phyloP scores from a whole-genome alignment of 805 yeast species.

The Candida arabinofermentans region DNA sequence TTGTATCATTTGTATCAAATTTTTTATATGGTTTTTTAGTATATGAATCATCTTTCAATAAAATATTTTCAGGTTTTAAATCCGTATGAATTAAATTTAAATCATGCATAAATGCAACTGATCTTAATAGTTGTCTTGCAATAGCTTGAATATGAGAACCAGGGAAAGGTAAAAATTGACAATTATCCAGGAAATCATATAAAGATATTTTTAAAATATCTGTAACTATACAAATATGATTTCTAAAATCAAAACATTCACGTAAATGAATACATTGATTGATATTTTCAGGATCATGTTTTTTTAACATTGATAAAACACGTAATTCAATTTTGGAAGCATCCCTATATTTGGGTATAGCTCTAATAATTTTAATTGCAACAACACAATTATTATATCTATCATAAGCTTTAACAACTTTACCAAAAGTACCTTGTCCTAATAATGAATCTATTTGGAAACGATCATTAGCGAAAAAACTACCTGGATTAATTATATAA shows the following conservation, averaged over 20 bases:
- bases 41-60: slow-evolving; percentile 55
- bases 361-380: slow-evolving; percentile 89
- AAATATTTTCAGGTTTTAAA: slow-evolving; percentile 91
- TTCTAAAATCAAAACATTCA: slow-evolving; percentile 88
- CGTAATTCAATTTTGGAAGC: slow-evolving; percentile 92
- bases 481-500: slow-evolving; percentile 56
- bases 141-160: slow-evolving; percentile 89
- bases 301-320: slow-evolving; percentile 68
- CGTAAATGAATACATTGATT: slow-evolving; percentile 81
- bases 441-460: slow-evolving; percentile 63
- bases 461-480: slow-evolving; percentile 64
- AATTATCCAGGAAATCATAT: slow-evolving; percentile 84
- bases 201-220: slow-evolving; percentile 80
- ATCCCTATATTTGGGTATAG: slow-evolving; percentile 90
- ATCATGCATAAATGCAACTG: slow-evolving; percentile 87
- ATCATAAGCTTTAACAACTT: slow-evolving; percentile 83
- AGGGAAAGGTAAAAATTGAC: slow-evolving; percentile 85
- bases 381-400: slow-evolving; percentile 52
- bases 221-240: slow-evolving; percentile 92
- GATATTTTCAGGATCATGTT: slow-evolving; percentile 61
- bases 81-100: slow-evolving; percentile 92
- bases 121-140: slow-evolving; percentile 76
- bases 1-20: slow-evolving; percentile 11
- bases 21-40: slow-evolving; percentile 34
- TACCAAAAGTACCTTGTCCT: slow-evolving; percentile 94